A percentile compares a stretch with the other conserved stretches of the same genome.
These are phyloP conservation scores for Acanthochlamys bracteata DNA, from an alignment of 106 monocot species.

Conservation along the genomic window DNA sequence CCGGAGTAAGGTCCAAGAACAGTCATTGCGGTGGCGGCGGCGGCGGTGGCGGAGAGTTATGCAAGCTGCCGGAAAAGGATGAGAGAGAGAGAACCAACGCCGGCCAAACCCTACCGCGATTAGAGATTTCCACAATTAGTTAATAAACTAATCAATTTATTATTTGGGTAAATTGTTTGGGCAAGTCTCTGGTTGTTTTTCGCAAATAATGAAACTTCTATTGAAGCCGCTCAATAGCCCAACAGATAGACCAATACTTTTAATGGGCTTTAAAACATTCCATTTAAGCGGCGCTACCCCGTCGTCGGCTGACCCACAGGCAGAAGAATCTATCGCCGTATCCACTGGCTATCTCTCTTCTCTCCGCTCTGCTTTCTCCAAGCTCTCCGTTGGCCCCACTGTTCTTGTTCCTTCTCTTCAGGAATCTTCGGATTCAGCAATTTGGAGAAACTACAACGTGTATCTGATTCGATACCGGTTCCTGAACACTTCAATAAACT, in stretches of 20 bases:
- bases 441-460: not conserved
- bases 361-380: slow-evolving; percentile 58
- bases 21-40: slow-evolving; percentile 2
- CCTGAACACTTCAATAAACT: slow-evolving; percentile 30
- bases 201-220: too few relatives aligned
- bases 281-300: not conserved
- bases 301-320: slow-evolving; percentile 29
- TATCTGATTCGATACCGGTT: slow-evolving; percentile 17
- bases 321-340: slow-evolving; percentile 63
- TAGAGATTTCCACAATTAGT: too few relatives aligned
- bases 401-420: slow-evolving; percentile 33
- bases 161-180: too few relatives aligned
- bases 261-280: too few relatives aligned
- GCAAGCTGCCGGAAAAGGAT: not conserved
- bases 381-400: slow-evolving; percentile 29
- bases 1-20: slow-evolving; percentile 17
- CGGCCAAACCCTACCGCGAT: not conserved
- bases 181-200: too few relatives aligned
- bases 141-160: too few relatives aligned
- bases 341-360: slow-evolving; percentile 55
- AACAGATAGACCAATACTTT: too few relatives aligned
- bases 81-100: not conserved
- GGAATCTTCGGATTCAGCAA: slow-evolving; percentile 20
- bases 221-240: too few relatives aligned
- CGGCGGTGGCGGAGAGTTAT: slow-evolving; percentile 5